These are phyloP conservation scores for Eutrema japonicum DNA, from an alignment of 345 rosid genomes.

Conservation along the genomic window DNA sequence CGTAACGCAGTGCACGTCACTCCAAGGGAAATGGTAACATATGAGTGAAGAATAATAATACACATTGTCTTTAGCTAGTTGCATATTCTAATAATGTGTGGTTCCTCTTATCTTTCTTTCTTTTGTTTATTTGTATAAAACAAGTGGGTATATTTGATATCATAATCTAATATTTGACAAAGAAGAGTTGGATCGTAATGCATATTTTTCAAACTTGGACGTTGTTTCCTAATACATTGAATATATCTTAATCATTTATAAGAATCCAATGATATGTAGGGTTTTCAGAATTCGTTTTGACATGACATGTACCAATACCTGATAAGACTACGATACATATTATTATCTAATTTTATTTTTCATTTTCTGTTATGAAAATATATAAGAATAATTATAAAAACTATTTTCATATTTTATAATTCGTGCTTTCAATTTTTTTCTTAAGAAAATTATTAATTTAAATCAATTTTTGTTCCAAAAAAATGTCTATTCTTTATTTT, in stretches of 20 bases:
- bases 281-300: background rate
- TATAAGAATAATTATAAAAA: no score
- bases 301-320: background rate
- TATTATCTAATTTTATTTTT: no score
- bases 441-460: no score
- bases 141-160: constrained; percentile 26
- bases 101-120: constrained; percentile 15
- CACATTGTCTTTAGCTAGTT: constrained; percentile 40
- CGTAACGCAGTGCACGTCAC: constrained; percentile 40
- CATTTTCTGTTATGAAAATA: no score
- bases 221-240: constrained; percentile 16
- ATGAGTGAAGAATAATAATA: constrained; percentile 5
- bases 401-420: no score
- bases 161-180: constrained; percentile 15
- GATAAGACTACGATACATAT: no score
- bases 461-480: no score
- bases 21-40: background rate
- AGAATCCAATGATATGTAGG: background rate
- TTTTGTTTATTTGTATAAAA: constrained; percentile 19
- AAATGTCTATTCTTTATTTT: no score
- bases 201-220: constrained; percentile 24
- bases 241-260: background rate
- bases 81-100: constrained; percentile 32
- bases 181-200: constrained; percentile 12
- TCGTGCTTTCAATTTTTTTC: no score